Evolutionary conservation across 2,329 filamentous ascomycete genomes (phyloP).

Genomic region (Niveomyces coronatus): DNA sequence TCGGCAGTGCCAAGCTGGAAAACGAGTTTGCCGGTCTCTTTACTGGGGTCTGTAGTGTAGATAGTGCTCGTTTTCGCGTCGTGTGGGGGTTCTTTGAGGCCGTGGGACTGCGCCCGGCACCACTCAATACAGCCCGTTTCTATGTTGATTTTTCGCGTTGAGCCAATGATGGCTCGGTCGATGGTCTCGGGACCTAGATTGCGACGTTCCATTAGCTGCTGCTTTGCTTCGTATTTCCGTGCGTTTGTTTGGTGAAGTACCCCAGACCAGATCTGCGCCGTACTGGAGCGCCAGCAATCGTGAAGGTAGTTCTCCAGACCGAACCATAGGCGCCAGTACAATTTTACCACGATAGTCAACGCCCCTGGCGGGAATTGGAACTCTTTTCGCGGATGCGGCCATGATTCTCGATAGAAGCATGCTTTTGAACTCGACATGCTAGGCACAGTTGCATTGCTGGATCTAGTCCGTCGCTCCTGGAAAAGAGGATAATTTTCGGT

Average conservation of each 20-base stretch:
- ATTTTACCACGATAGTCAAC: conserved; percentile 92
- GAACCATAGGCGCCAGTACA: conserved; percentile 94
- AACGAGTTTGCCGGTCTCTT: conserved; percentile 65
- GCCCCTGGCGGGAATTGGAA: conserved; percentile 77
- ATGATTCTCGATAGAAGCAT: conserved; percentile 42
- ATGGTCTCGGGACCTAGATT: conserved; percentile 76
- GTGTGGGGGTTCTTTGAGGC: conserved; percentile 44
- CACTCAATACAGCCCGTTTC: conserved; percentile 76
- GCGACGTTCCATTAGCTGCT: neutral
- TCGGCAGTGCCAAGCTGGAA: conserved; percentile 89
- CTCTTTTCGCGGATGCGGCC: conserved; percentile 50
- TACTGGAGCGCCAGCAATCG: conserved; percentile 85
- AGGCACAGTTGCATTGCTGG: no score
- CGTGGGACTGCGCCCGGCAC: conserved; percentile 63
- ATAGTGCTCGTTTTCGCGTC: conserved; percentile 58
- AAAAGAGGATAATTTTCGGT: conserved; percentile 3
- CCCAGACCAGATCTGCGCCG: conserved; percentile 95
- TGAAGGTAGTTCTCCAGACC: conserved; percentile 90
- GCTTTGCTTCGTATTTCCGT: no score
- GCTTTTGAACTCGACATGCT: conserved; percentile 10
- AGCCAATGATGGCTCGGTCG: conserved; percentile 84
- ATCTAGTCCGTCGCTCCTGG: no score
- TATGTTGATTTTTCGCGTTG: conserved; percentile 65
- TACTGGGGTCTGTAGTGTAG: conserved; percentile 70
- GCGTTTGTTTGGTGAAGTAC: conserved; percentile 33